Base-by-base conservation (phyloP, 345 rosid genomes). In the Conringia planisiliqua region DNA sequence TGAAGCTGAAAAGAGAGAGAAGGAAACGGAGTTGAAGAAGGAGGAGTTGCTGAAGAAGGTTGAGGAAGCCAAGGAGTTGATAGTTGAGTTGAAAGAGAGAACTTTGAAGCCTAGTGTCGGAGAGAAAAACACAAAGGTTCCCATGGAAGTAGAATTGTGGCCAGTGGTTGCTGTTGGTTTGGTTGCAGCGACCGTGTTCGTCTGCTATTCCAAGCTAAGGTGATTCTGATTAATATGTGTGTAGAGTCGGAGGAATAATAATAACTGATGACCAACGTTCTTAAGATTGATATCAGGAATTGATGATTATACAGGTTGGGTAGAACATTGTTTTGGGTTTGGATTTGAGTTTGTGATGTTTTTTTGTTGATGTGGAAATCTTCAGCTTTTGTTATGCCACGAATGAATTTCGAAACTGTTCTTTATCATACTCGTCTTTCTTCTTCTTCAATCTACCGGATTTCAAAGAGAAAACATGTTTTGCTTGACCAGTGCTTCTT, bases 121-220 rank as follows among this genome's bases (percentile, higher is more conserved):
- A 51, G 76, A 57, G 73, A 22, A 16, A 36, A 38, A 58, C 77
- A n/a, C 29, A 30, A 47, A 64, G 39, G 82, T 7, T 13, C 60
- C 56, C 10, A 60, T 55, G 76, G 80, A 66, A 16, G 64, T 68
- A 22, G 75, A 80, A 55, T 55, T 63, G 32, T 84, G 80, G 83
- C 92, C 91, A 0, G 47, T 85, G 29, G 72, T 83, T 65, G 92
- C 81, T 2, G 82, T 73, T 8, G 83, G 77, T 57, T 80, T 71
- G 60, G 84, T 82, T 2, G 88, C 87, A 44, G 88, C 88, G 18
- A 66, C 74, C 59, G 79, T 69, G 20, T 89, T 81, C 73, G 66
- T 83, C 71, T 82, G 57, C 88, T 83, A 68, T 65, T 56, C 79
- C 9, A 86, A 80, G 84, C 80, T 67, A 35, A 75, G 29, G 59